A percentile compares a stretch with the other conserved stretches of the same genome.
Conservation (phyloP, 331 rosid genomes). For the Ulmus americana region DNA sequence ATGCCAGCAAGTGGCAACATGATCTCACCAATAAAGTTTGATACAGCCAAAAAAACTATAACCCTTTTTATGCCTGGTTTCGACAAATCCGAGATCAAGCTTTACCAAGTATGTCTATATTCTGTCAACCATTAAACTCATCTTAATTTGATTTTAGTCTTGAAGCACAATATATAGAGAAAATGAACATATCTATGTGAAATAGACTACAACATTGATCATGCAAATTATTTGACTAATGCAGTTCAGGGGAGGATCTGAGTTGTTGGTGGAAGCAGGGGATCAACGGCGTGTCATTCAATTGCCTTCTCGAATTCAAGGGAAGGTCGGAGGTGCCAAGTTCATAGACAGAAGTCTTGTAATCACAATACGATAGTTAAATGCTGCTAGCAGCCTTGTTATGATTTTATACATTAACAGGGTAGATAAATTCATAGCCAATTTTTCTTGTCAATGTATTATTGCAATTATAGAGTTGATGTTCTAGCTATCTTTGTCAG, state of each 20-base stretch:
- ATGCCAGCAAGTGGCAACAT: slow-evolving; percentile 28
- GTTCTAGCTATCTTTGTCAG: no score
- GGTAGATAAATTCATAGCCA: neutral
- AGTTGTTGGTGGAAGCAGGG: slow-evolving; percentile 93
- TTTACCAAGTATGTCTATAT: slow-evolving; percentile 60
- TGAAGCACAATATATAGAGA: neutral
- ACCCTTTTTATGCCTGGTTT: slow-evolving; percentile 91
- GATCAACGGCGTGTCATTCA: slow-evolving; percentile 86
- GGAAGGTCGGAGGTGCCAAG: slow-evolving; percentile 93
- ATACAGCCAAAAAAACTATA: slow-evolving; percentile 50
- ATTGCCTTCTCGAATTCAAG: slow-evolving; percentile 73
- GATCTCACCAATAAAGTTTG: slow-evolving; percentile 53
- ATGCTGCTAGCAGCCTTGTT: neutral
- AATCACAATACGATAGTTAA: slow-evolving; percentile 47
- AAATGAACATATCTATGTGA: no score
- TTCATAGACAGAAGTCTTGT: slow-evolving; percentile 68
- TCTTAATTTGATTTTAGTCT: no score
- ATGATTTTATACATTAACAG: neutral
- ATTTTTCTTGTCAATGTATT: no score
- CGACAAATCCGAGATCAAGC: slow-evolving; percentile 87
- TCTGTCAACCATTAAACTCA: neutral
- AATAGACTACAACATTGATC: slow-evolving; percentile 5
- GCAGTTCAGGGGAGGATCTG: slow-evolving; percentile 94
- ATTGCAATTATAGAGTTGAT: no score
- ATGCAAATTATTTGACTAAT: slow-evolving; percentile 8